Conservation (phyloP, 345 rosid species). For the Boechera divaricarpa region DNA sequence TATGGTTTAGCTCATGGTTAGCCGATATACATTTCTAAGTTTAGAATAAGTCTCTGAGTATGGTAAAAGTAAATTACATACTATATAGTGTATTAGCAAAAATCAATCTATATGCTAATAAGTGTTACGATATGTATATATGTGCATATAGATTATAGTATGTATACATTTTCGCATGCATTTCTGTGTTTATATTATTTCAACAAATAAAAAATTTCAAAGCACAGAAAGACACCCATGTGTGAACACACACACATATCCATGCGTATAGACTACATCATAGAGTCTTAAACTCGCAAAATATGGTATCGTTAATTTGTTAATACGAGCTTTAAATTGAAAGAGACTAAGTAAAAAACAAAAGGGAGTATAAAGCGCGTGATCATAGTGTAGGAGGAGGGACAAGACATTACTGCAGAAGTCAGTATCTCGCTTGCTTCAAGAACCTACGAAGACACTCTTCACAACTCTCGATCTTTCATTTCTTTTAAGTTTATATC, state of each 20-base stretch:
- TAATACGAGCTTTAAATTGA: not conserved
- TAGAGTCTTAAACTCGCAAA: not conserved
- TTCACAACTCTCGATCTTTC: conserved; percentile 24
- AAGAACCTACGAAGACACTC: conserved; percentile 42
- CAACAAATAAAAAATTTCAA: not conserved
- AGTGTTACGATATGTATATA: not conserved
- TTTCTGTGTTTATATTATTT: conserved; percentile 2
- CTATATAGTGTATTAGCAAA: too few species aligned
- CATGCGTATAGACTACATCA: conserved; percentile 18
- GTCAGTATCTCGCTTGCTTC: conserved; percentile 40
- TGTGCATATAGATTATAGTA: not conserved
- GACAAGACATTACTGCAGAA: conserved; percentile 45
- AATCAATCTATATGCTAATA: too few species aligned
- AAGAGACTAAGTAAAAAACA: not conserved
- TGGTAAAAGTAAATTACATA: not conserved
- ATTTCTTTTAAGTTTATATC: not conserved
- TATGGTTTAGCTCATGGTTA: not conserved
- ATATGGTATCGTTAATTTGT: not conserved
- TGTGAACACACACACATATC: conserved; percentile 4
- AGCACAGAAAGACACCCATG: conserved; percentile 23
- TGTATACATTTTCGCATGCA: not conserved
- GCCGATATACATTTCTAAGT: not conserved
- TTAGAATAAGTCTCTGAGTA: not conserved
- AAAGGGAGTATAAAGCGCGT: conserved; percentile 12
- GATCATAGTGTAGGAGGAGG: conserved; percentile 26